These are phyloP conservation scores for Xylaria sp. DNA, from an alignment of 2,329 filamentous ascomycete genomes.

Conservation along the genomic window DNA sequence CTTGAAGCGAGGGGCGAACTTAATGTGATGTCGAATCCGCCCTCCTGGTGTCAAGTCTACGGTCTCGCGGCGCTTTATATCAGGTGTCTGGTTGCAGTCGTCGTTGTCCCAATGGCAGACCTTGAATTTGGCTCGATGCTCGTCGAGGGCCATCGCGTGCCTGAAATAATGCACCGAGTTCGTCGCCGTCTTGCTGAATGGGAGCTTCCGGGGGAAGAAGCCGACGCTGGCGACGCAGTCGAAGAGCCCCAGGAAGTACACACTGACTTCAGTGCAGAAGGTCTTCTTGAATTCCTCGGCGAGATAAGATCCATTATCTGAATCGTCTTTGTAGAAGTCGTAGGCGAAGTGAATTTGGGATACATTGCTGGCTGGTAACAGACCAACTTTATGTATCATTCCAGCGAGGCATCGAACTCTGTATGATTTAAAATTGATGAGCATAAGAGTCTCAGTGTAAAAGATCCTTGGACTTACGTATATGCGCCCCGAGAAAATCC, in stretches of 20 bases:
- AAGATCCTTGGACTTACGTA: constrained; percentile 7
- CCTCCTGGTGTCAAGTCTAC: constrained; percentile 17
- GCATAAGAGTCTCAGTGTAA: background rate
- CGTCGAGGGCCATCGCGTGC: constrained; percentile 27
- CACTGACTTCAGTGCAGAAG: constrained; percentile 25
- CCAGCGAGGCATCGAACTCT: constrained; percentile 26
- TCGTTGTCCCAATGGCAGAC: constrained; percentile 26
- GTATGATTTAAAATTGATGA: background rate
- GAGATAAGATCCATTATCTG: constrained; percentile 21
- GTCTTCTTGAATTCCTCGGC: constrained; percentile 26
- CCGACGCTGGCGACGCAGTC: constrained; percentile 28
- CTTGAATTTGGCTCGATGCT: constrained; percentile 27
- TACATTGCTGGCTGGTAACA: constrained; percentile 24
- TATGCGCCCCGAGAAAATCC: constrained; percentile 29
- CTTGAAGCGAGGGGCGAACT: background rate
- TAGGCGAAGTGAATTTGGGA: constrained; percentile 29
- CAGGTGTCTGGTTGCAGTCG: background rate
- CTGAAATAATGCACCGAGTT: constrained; percentile 25
- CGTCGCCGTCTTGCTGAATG: constrained; percentile 23
- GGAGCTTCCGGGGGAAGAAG: constrained; percentile 27
- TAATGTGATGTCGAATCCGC: constrained; percentile 3
- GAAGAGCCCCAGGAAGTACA: constrained; percentile 27
- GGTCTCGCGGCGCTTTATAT: constrained; percentile 8
- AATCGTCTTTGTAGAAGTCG: constrained; percentile 27
- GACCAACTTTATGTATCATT: constrained; percentile 27